A percentile compares a stretch with the other conserved stretches of the same genome.
Evolutionary conservation across 805 yeast species (phyloP).

Genomic region (Blastobotrys chiropterorum): DNA sequence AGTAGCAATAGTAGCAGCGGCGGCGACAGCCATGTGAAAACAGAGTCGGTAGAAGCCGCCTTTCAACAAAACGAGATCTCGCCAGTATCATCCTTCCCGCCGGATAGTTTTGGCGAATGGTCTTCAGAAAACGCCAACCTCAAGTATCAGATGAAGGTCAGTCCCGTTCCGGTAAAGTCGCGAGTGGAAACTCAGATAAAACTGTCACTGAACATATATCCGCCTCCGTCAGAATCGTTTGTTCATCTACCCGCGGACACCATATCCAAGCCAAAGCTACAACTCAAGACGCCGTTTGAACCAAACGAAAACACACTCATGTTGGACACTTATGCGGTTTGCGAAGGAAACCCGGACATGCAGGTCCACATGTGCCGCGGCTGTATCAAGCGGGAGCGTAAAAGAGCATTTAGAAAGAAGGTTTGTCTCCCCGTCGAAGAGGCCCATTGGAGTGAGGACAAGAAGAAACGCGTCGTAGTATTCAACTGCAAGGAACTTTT

Average conservation of each 20-base stretch:
- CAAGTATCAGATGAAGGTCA: constrained; percentile 30
- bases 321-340: constrained; percentile 76
- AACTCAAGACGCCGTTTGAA: constrained; percentile 38
- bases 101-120: not conserved
- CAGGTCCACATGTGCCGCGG: constrained; percentile 78
- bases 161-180: constrained; percentile 69
- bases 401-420: constrained; percentile 89
- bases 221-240: constrained; percentile 68
- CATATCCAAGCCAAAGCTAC: constrained; percentile 79
- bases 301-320: constrained; percentile 26
- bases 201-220: constrained; percentile 57
- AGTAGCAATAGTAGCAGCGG: too few relatives aligned
- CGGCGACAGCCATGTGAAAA: not conserved
- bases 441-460: constrained; percentile 70
- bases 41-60: not conserved
- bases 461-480: constrained; percentile 75
- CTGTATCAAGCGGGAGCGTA: constrained; percentile 88
- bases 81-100: not conserved
- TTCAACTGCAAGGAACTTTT: constrained; percentile 88
- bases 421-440: constrained; percentile 66
- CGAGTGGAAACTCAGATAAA: constrained; percentile 96
- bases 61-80: not conserved
- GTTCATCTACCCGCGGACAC: constrained; percentile 83
- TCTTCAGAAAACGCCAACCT: not conserved
- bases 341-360: constrained; percentile 37